Base-by-base conservation (phyloP, 352 stramenopile species). In the Pythium grandisporangium region DNA sequence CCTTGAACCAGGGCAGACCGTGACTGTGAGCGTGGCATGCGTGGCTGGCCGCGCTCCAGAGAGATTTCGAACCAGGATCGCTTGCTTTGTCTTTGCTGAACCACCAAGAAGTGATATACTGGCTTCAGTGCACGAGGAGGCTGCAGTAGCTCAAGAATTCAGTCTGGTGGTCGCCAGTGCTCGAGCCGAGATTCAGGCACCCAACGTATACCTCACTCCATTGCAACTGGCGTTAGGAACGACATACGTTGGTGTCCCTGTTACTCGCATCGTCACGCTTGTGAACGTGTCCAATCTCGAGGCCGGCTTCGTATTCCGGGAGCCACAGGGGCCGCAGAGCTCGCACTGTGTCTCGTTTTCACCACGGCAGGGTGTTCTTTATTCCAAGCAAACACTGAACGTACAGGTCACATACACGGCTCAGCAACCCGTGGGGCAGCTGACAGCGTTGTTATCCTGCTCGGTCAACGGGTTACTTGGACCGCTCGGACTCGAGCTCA, bases 221-320 rank as follows among this genome's bases (percentile, higher is more conserved):
- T 64, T 64, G 0, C 56, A 59, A 22, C 30, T 89, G 11, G 19
- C 58, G 1, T 43, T 88, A 0, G 75, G 75, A 19, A 74, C 75
- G 5, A 86, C 70, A 6, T 92, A 87, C 47, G 45, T 88, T 29
- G 68, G 69, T 4, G 70, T 87, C 16, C 40, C 57, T 6, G 64
- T 83, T 13, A 60, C 54, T 1, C 48, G 65, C 11, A 70, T 52
- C 0, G 24, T 88, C 33, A 34, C 74, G 21, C 63, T 92, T n/a
- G 48, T 86, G 13, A 92, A 92, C 29, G 61, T 87, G 4, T 92
- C 78, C 19, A 92, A 89, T 37, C 64, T 89, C 17, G 69, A 81
- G 23, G 70, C 75, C 14, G 48, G 46, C 2, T 92, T 89, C 56
- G 85, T 86, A 49, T 87, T 86, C 35, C 55, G 71, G 11, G 74